Evolutionary conservation across 139 green algal genomes (phyloP), one percentile per base, ranked within the genome.

Genomic region (Tetradesmus lagerheimii): DNA sequence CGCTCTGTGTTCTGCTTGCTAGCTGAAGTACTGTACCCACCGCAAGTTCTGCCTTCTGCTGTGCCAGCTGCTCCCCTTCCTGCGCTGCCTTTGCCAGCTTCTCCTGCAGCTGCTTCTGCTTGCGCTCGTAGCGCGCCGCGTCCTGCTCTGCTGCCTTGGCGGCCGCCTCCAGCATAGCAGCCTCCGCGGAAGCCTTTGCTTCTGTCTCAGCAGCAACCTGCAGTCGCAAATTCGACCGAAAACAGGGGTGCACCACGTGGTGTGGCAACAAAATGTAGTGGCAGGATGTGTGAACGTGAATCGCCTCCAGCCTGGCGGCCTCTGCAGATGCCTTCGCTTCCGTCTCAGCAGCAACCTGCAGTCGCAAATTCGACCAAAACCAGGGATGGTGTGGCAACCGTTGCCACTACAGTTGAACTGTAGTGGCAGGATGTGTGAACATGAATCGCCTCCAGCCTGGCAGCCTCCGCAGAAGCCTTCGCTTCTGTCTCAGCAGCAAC

Each of bases 41-140:
- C 85, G 31, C 8, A 12, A 90, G 86, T 23, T 64, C 71, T 38
- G 81, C 43, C 83, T 84, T 91, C 57, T 67, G 31, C 34, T 37
- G 53, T 29, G 85, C 57, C 92, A 95, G 91, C 87, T 95, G 86
- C 76, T 95, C 92, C 29, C 92, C 90, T 39, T 94, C 93, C 18
- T 92, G 71, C 0, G 87, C 90, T 20, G 92, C 92, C 41, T 93
- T 91, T 0, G 83, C 92, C 79, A 95, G 87, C 34, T 96, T 93
- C 82, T 92, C 83, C 85, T 96, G 90, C 39, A 88, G 29, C 80
- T 84, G 64, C 88, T 84, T 77, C 91, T 95, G 91, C 91, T 95
- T 94, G 81, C 87, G 89, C 88, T 93, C 80, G 57, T 95, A 95
- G 41, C 92, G 92, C 11, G 80, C 94, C 0, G 92, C 87, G 57